These are phyloP conservation scores for Vachellia collinsii DNA, from an alignment of 306 rosid species.

Conservation along the genomic window DNA sequence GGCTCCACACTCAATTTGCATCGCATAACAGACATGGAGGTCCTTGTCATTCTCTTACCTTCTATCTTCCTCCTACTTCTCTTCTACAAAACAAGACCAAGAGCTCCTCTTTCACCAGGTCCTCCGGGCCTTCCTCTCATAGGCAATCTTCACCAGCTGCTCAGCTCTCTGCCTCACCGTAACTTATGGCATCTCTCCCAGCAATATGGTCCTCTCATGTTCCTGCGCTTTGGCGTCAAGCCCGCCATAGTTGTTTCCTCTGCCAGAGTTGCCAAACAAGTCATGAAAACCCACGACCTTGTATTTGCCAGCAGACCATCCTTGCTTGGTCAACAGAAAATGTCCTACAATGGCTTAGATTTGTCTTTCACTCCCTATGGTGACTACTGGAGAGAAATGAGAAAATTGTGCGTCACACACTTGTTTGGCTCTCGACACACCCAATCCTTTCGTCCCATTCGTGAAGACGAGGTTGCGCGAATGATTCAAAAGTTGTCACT, in stretches of 20 bases:
- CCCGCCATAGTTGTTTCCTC: constrained; percentile 46
- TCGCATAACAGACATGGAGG: background rate
- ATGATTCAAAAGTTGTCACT: constrained; percentile 34
- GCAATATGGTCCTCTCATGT: constrained; percentile 59
- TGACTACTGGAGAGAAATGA: constrained; percentile 54
- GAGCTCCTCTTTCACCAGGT: constrained; percentile 40
- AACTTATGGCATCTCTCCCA: constrained; percentile 45
- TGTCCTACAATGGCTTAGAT: constrained; percentile 56
- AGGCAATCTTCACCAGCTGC: constrained; percentile 59
- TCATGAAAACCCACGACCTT: constrained; percentile 51
- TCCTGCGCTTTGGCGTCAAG: constrained; percentile 34
- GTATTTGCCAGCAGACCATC: constrained; percentile 48
- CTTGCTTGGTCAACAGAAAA: constrained; percentile 9
- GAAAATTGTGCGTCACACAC: constrained; percentile 46
- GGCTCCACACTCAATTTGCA: background rate
- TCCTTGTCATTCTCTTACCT: background rate
- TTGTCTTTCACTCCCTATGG: constrained; percentile 47
- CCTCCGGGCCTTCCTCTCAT: constrained; percentile 60
- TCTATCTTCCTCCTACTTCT: constrained; percentile 17
- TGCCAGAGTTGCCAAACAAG: constrained; percentile 34
- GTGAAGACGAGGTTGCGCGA: constrained; percentile 41
- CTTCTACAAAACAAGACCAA: background rate
- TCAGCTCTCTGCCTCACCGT: constrained; percentile 28
- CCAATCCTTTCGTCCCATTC: constrained; percentile 35
- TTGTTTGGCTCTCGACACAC: constrained; percentile 42